A percentile compares a stretch with the other conserved stretches of the same genome.
phyloP scores from a whole-genome alignment of 2,329 filamentous ascomycete genomes.

The Colletotrichum lindemuthianum region DNA sequence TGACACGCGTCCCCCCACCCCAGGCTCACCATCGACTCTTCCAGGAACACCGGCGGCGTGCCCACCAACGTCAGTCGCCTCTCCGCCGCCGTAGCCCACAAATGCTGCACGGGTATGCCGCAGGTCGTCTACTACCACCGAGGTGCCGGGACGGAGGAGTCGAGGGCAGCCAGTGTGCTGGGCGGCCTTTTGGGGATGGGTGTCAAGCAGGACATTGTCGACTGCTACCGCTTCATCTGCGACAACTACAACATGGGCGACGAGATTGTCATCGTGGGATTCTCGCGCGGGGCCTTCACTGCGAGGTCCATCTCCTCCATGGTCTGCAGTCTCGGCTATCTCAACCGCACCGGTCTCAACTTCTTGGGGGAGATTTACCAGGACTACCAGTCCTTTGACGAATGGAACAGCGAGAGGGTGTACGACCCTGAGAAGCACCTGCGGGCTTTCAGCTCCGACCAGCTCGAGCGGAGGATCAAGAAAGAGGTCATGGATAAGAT shows the following conservation, averaged over 20 bases:
- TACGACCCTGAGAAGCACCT: constrained; percentile 12
- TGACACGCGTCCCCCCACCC: not conserved
- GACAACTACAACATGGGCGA: constrained; percentile 47
- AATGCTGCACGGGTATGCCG: constrained; percentile 42
- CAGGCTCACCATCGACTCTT: not conserved
- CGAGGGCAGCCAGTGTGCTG: constrained; percentile 36
- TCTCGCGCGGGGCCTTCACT: constrained; percentile 50
- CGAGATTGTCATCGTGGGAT: constrained; percentile 49
- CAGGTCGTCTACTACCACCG: constrained; percentile 51
- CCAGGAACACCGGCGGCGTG: not conserved
- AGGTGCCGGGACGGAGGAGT: constrained; percentile 44
- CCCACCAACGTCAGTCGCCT: constrained; percentile 48
- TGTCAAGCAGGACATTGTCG: constrained; percentile 43
- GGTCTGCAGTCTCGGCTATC: constrained; percentile 35
- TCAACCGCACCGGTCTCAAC: constrained; percentile 31
- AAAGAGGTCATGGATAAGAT: constrained; percentile 23
- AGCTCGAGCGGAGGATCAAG: not conserved
- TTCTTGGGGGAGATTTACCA: constrained; percentile 30
- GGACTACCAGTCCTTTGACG: constrained; percentile 32
- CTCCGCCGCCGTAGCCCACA: constrained; percentile 44
- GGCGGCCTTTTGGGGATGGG: constrained; percentile 41
- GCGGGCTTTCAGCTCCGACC: not conserved
- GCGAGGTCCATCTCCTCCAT: constrained; percentile 46
- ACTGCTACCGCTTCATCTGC: constrained; percentile 49
- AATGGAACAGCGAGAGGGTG: constrained; percentile 9